phyloP scores from a whole-genome alignment of 805 yeast species.

The Saccharomycopsis capsularis region DNA sequence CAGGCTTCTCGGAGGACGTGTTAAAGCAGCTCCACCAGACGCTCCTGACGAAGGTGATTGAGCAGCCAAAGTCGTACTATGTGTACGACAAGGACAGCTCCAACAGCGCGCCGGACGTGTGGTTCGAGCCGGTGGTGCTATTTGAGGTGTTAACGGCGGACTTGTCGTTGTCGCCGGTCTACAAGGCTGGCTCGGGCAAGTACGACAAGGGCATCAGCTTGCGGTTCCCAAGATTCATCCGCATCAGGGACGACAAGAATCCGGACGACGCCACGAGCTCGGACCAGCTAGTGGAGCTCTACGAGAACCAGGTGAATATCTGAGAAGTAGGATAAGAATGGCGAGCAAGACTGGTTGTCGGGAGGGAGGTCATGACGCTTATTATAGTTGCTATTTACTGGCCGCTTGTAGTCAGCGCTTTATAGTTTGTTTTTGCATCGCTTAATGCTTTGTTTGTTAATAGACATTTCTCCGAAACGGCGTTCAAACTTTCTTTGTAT shows the following conservation, averaged over 20 bases:
- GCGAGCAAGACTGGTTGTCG: too few relatives aligned
- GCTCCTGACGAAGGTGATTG: constrained; percentile 60
- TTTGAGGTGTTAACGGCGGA: constrained; percentile 93
- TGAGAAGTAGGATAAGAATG: too few relatives aligned
- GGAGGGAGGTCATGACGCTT: too few relatives aligned
- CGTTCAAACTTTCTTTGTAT: too few relatives aligned
- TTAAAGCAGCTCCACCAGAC: constrained; percentile 51
- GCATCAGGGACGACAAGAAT: constrained; percentile 79
- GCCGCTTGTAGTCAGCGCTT: too few relatives aligned
- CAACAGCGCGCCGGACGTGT: constrained; percentile 78
- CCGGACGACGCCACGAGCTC: constrained; percentile 83
- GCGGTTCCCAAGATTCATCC: constrained; percentile 80
- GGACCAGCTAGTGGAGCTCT: constrained; percentile 77
- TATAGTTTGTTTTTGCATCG: too few relatives aligned
- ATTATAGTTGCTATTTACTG: too few relatives aligned
- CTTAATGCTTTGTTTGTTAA: too few relatives aligned
- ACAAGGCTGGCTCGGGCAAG: constrained; percentile 71
- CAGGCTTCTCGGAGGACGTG: constrained; percentile 89
- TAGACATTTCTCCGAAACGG: too few relatives aligned
- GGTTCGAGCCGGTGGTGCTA: constrained; percentile 82
- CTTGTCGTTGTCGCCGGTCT: constrained; percentile 78
- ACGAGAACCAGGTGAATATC: constrained; percentile 55
- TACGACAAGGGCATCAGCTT: constrained; percentile 80
- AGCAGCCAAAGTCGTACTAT: constrained; percentile 58
- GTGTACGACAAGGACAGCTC: constrained; percentile 54